These are phyloP conservation scores for Phoma sp. DNA, from an alignment of 2,329 filamentous ascomycete genomes.

Conservation along the genomic window DNA sequence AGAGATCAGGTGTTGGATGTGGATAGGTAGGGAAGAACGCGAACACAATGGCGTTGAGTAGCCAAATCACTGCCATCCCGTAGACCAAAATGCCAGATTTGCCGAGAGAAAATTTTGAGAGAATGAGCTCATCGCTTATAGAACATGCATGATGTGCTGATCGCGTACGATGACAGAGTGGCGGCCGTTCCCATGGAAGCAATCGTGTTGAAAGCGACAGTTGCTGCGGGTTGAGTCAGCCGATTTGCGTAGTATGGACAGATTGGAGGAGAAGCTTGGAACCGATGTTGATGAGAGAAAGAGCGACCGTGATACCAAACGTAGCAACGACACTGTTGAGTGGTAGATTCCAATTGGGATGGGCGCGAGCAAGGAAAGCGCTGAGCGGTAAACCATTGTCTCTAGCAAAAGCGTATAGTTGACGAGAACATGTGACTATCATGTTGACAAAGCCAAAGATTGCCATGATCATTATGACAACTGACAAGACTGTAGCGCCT, in stretches of 20 bases:
- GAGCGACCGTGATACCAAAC: constrained; percentile 22
- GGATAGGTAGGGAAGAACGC: no score
- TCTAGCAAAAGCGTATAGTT: constrained; percentile 33
- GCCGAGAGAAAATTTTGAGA: no score
- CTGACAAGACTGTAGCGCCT: constrained; percentile 34
- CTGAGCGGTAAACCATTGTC: constrained; percentile 28
- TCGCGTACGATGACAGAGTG: no score
- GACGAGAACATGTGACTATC: constrained; percentile 30
- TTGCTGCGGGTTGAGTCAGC: background rate
- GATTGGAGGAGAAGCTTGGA: constrained; percentile 10
- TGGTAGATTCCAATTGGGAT: constrained; percentile 33
- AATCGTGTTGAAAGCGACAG: background rate
- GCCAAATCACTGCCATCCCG: no score
- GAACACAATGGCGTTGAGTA: no score
- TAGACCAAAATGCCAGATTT: no score
- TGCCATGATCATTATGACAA: no score
- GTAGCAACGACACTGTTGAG: constrained; percentile 45
- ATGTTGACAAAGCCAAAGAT: constrained; percentile 14
- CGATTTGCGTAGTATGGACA: no score
- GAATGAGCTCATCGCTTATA: no score
- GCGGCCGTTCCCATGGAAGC: no score
- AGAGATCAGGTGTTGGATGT: no score
- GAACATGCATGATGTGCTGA: no score
- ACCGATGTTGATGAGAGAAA: constrained; percentile 52
- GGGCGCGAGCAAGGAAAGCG: constrained; percentile 21